Evolutionary conservation across 2,329 filamentous ascomycete species (phyloP).

Genomic region (Lachnellula arida): DNA sequence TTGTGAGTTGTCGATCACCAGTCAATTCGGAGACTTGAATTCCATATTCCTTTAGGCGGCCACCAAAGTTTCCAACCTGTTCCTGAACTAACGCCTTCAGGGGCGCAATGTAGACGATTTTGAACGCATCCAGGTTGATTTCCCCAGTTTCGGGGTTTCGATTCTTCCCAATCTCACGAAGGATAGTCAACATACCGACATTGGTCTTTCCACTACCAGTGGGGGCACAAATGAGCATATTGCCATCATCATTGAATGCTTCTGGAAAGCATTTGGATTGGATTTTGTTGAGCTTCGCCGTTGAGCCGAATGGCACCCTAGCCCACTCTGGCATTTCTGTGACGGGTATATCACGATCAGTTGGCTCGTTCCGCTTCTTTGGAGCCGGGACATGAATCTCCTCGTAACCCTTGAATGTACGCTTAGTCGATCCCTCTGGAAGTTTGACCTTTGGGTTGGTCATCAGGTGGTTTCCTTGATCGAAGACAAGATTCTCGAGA

Average conservation of each 20-base stretch:
- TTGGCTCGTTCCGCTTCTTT: constrained; percentile 77
- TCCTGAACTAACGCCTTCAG: constrained; percentile 95
- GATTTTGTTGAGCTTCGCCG: constrained; percentile 87
- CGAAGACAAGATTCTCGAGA: constrained; percentile 91
- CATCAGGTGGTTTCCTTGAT: constrained; percentile 98
- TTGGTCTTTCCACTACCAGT: constrained; percentile 98
- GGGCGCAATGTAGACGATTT: constrained; percentile 96
- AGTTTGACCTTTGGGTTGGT: constrained; percentile 96
- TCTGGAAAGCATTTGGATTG: constrained; percentile 90
- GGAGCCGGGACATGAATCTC: constrained; percentile 96
- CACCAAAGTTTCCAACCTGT: constrained; percentile 96
- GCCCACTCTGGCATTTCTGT: constrained; percentile 92
- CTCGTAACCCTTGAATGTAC: constrained; percentile 96
- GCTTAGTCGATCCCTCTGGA: constrained; percentile 90
- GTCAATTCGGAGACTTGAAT: constrained; percentile 94
- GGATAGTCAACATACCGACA: constrained; percentile 93
- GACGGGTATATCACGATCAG: constrained; percentile 77
- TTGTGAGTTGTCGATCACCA: constrained; percentile 95
- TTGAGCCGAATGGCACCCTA: constrained; percentile 74
- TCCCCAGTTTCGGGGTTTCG: constrained; percentile 84
- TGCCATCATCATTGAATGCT: constrained; percentile 90
- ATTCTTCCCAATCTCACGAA: constrained; percentile 95
- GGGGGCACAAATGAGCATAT: constrained; percentile 95
- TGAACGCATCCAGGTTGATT: constrained; percentile 93
- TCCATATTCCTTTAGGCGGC: constrained; percentile 82